These are phyloP conservation scores for Candida maris DNA, from an alignment of 805 yeast genomes.

Conservation along the genomic window DNA sequence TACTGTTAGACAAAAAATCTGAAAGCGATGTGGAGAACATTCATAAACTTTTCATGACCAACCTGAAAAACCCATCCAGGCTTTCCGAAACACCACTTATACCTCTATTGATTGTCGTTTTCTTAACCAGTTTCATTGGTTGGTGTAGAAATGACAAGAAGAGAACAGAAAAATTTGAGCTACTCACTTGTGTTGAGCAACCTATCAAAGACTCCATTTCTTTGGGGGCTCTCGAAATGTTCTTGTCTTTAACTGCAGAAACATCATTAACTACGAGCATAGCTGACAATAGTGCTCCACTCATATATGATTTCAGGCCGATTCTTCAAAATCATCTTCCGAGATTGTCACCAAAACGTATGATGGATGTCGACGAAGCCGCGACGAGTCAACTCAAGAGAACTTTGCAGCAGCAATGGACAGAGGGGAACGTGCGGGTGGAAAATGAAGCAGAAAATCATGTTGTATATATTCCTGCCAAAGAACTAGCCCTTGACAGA, in stretches of 20 bases:
- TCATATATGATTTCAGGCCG: slow-evolving; percentile 61
- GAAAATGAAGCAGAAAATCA: slow-evolving; percentile 27
- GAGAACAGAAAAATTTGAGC: slow-evolving; percentile 47
- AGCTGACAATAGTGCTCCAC: slow-evolving; percentile 15
- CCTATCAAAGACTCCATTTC: slow-evolving; percentile 59
- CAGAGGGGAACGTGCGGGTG: slow-evolving; percentile 25
- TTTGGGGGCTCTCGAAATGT: slow-evolving; percentile 67
- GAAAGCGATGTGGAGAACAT: slow-evolving; percentile 37
- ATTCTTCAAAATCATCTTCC: slow-evolving; percentile 67
- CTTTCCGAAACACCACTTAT: slow-evolving; percentile 46
- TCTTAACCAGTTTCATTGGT: slow-evolving; percentile 54
- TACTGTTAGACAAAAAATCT: slow-evolving; percentile 33
- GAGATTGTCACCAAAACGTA: slow-evolving; percentile 46
- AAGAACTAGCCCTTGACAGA: slow-evolving; percentile 18
- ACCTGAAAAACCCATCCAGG: slow-evolving; percentile 36
- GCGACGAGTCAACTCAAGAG: slow-evolving; percentile 36
- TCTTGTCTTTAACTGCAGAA: slow-evolving; percentile 60
- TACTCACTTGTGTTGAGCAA: slow-evolving; percentile 41
- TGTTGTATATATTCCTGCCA: slow-evolving; percentile 21
- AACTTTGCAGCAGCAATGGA: slow-evolving; percentile 23
- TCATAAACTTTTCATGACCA: slow-evolving; percentile 36
- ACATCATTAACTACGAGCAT: slow-evolving; percentile 31
- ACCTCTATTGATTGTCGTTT: slow-evolving; percentile 47
- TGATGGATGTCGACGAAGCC: slow-evolving; percentile 46
- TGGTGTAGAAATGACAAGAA: slow-evolving; percentile 58